Conservation (phyloP, 1,284 basidiomycete species). For the Athelia sp. region DNA sequence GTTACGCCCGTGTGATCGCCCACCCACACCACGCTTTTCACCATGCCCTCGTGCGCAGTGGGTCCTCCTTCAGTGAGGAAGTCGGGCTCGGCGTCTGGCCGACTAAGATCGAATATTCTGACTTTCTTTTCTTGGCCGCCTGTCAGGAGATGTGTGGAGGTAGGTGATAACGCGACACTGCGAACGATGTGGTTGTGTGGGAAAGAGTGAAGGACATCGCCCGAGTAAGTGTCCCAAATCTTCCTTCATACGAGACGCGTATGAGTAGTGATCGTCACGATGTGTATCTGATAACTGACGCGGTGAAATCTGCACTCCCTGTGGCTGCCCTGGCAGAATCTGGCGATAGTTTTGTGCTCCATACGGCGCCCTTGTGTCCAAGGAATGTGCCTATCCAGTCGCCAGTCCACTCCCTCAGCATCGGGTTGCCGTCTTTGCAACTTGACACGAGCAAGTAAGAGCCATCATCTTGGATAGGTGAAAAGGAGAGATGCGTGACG, state of each 20-base stretch:
- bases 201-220: slow-evolving; percentile 85
- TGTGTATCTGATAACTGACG: slow-evolving; percentile 51
- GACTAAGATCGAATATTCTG: slow-evolving; percentile 85
- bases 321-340: slow-evolving; percentile 87
- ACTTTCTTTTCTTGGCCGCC: slow-evolving; percentile 98
- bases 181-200: slow-evolving; percentile 98
- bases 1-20: slow-evolving; percentile 83
- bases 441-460: slow-evolving; percentile 88
- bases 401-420: slow-evolving; percentile 94
- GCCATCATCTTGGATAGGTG: slow-evolving; percentile 75
- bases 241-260: slow-evolving; percentile 51
- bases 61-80: slow-evolving; percentile 58
- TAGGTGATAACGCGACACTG: slow-evolving; percentile 81
- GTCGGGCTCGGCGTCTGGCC: slow-evolving; percentile 84
- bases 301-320: slow-evolving; percentile 96
- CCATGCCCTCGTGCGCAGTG: slow-evolving; percentile 79
- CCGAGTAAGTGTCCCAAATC: slow-evolving; percentile 96
- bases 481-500: slow-evolving; percentile 93
- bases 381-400: slow-evolving; percentile 99
- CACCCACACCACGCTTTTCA: slow-evolving; percentile 93
- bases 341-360: slow-evolving; percentile 91
- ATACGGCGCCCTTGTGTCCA: slow-evolving; percentile 98
- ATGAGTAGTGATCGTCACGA: not conserved
- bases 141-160: slow-evolving; percentile 70
- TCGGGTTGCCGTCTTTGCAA: slow-evolving; percentile 96